Conservation (phyloP, 768 basidiomycete species). For the Tubosaeta brunneosetosa region DNA sequence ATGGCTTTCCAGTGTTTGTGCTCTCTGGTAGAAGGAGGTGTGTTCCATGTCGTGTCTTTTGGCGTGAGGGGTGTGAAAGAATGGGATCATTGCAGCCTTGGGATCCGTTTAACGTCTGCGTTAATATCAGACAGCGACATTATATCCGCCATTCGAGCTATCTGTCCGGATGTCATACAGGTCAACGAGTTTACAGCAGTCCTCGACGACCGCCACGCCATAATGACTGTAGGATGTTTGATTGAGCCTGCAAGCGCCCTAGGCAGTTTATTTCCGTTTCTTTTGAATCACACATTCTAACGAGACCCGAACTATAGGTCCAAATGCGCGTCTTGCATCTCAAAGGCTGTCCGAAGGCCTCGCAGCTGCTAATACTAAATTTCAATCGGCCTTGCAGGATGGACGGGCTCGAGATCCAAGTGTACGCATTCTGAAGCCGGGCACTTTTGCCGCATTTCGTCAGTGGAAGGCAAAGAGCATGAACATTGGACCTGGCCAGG, state of each 20-base stretch:
- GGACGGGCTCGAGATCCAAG: too few species aligned
- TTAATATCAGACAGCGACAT: not conserved
- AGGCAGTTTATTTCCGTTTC: not conserved
- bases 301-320: not conserved
- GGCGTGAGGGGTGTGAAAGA: not conserved
- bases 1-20: not conserved
- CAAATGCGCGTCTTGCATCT: not conserved
- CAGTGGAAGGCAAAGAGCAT: not conserved
- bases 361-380: too few species aligned
- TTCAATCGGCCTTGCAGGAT: too few species aligned
- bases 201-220: not conserved
- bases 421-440: too few species aligned
- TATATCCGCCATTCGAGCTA: not conserved
- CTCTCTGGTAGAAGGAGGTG: not conserved
- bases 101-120: not conserved
- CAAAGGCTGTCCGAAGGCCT: not conserved
- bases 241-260: not conserved
- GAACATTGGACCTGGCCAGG: not conserved
- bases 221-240: not conserved
- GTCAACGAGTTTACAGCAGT: not conserved
- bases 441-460: not conserved
- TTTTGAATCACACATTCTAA: not conserved
- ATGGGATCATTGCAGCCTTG: not conserved
- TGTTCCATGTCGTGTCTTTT: not conserved
- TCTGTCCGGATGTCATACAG: not conserved